These are phyloP conservation scores for Arxiozyma telluris DNA, from an alignment of 1,139 yeast genomes.

Conservation along the genomic window DNA sequence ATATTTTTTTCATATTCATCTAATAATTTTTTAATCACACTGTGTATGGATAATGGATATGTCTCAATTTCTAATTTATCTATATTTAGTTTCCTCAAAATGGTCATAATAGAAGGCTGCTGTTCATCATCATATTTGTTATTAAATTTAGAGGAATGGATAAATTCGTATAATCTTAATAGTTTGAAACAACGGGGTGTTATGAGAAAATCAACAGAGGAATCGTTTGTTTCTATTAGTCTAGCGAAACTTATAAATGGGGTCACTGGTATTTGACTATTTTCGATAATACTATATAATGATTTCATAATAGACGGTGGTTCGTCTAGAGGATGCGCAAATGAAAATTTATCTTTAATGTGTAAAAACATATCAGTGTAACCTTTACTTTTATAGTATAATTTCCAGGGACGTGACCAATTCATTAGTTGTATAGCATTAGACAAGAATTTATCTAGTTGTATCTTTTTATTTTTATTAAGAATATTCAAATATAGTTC, in stretches of 20 bases:
- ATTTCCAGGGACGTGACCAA: constrained; percentile 64
- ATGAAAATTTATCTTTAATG: constrained; percentile 3
- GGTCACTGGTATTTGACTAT: constrained; percentile 21
- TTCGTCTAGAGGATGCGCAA: constrained; percentile 28
- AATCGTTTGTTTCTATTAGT: constrained; percentile 55
- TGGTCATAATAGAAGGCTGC: constrained; percentile 36
- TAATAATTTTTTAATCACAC: constrained; percentile 57
- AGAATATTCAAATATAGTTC: constrained; percentile 57
- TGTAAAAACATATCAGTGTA: background rate
- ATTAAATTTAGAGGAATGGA: constrained; percentile 47
- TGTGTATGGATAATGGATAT: constrained; percentile 60
- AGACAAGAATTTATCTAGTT: constrained; percentile 47
- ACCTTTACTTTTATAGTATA: constrained; percentile 36
- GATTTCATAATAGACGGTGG: constrained; percentile 30
- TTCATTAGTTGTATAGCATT: constrained; percentile 61
- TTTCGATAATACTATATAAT: constrained; percentile 26
- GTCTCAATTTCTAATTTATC: constrained; percentile 50
- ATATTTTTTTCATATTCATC: constrained; percentile 50
- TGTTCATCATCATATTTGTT: constrained; percentile 32
- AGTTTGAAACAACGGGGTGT: constrained; percentile 59
- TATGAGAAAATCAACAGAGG: constrained; percentile 47
- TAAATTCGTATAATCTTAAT: constrained; percentile 50
- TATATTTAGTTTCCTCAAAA: constrained; percentile 50
- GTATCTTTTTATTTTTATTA: constrained; percentile 32
- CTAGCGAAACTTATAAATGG: constrained; percentile 63